Base-by-base conservation (phyloP, 768 basidiomycete genomes). In the Suillus luteus region DNA sequence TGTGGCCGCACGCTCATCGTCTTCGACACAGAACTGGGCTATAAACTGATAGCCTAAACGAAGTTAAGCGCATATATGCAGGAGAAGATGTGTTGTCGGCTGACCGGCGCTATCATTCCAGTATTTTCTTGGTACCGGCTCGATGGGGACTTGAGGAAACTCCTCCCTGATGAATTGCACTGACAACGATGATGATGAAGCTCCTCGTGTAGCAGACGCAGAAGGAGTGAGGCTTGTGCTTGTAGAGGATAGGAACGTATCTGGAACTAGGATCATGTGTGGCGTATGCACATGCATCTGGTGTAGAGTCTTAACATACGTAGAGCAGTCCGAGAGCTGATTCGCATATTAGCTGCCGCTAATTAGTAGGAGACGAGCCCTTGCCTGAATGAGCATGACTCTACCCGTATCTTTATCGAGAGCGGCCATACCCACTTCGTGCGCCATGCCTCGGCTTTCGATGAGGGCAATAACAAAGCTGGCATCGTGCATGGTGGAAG, bases 361-460 rank as follows among this genome's bases (percentile, higher is more conserved):
- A 44, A 27, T 22, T 24, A 43, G 59, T 63, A 55, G 40, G 51
- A 44, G n/a, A 43, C 44, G 10, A 61, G 24, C 44, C 48, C 69
- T n/a, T 55, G 90, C 93, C 83, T 96, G 94, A 19, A 93, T 86
- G 17, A 96, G 78, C 72, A 86, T 81, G 22, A 90, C 89, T 33
- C 85, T 81, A 1, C 90, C 93, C 0, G 89, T 92, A 38, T 92
- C 89, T 62, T 82, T 85, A 64, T 95, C 88, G n/a, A 95, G 81
- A 0, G 91, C 91, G 0, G 93, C 94, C 38, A 97, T 86, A 3
- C 95, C 95, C 10, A 96, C 86, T 72, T 96, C 95, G 61, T 90
- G 80, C 1, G 89, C 89, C 35, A 93, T 80, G 1, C 92, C 91
- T 31, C 92, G 80, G 12, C 91, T 90, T 75, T 94, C 92, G 33